Conservation (phyloP, 2,329 filamentous ascomycete genomes). For the Fusarium tuaranense region DNA sequence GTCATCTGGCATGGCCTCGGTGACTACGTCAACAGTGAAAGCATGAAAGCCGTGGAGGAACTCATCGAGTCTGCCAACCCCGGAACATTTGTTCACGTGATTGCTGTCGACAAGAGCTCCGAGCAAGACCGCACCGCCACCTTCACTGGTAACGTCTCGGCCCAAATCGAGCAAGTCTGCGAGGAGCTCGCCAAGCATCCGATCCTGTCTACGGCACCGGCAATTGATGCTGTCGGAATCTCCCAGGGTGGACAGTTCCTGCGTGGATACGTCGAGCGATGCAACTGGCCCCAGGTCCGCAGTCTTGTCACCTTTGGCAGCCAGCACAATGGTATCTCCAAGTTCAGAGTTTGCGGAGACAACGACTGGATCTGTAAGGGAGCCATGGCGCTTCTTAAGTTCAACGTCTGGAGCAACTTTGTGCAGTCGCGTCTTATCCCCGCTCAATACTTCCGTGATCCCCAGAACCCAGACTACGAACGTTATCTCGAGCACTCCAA, state of each 20-base stretch:
- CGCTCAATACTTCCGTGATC: slow-evolving; percentile 92
- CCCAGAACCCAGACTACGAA: slow-evolving; percentile 61
- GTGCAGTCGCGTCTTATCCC: slow-evolving; percentile 87
- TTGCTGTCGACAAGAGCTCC: slow-evolving; percentile 76
- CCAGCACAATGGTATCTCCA: slow-evolving; percentile 91
- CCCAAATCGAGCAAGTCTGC: slow-evolving; percentile 83
- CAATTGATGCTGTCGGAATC: slow-evolving; percentile 92
- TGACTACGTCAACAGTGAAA: slow-evolving; percentile 81
- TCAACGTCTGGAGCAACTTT: slow-evolving; percentile 82
- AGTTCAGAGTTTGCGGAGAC: slow-evolving; percentile 79
- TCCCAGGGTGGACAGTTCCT: slow-evolving; percentile 97
- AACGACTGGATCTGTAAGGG: slow-evolving; percentile 85
- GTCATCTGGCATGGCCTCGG: slow-evolving; percentile 92
- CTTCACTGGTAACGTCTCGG: slow-evolving; percentile 90
- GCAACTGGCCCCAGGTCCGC: slow-evolving; percentile 79
- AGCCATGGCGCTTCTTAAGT: slow-evolving; percentile 81
- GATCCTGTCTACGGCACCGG: slow-evolving; percentile 83
- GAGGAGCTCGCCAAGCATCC: slow-evolving; percentile 78
- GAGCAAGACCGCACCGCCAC: slow-evolving; percentile 81
- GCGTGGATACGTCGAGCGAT: slow-evolving; percentile 89
- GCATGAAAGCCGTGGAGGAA: slow-evolving; percentile 76
- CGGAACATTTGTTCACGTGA: slow-evolving; percentile 85
- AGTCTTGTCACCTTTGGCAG: slow-evolving; percentile 89
- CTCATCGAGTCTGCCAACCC: slow-evolving; percentile 80
- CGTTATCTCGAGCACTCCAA: slow-evolving; percentile 84